A percentile compares a stretch with the other conserved stretches of the same genome.
Conservation (phyloP, 257 asterid genomes). For the Buddleja alternifolia region DNA sequence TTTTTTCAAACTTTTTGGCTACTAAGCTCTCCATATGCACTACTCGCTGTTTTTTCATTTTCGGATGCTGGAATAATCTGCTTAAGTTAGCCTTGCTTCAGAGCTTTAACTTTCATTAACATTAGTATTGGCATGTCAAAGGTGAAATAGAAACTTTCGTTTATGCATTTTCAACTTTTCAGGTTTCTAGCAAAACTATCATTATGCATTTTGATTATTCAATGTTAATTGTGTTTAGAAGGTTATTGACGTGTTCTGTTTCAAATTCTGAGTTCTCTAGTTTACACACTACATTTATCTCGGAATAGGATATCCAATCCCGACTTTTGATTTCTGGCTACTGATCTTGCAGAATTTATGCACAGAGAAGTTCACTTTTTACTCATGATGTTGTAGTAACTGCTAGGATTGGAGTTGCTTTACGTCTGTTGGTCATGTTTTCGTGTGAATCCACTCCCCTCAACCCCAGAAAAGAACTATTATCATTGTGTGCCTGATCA, state of each 20-base stretch:
- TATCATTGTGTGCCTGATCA: not conserved
- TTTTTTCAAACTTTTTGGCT: conserved; percentile 9
- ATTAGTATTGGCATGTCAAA: not conserved
- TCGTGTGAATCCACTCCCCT: not conserved
- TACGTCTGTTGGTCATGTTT: conserved; percentile 19
- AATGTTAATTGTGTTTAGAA: not conserved
- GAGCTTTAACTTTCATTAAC: not conserved
- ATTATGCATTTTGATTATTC: not conserved
- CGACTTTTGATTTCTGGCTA: not conserved
- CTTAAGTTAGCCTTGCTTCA: conserved; percentile 2
- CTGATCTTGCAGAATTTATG: not conserved
- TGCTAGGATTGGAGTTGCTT: conserved; percentile 11
- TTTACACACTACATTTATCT: not conserved
- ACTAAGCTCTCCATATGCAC: not conserved
- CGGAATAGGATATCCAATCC: not conserved
- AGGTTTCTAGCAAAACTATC: not conserved
- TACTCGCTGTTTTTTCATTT: not conserved
- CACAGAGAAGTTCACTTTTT: not conserved
- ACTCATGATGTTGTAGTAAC: not conserved
- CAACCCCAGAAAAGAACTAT: too few species aligned
- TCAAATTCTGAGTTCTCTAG: not conserved
- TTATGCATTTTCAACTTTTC: not conserved
- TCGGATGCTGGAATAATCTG: conserved; percentile 17
- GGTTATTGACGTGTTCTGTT: not conserved
- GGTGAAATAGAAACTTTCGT: not conserved